These are phyloP conservation scores for Fusarium compactum DNA, from an alignment of 2,329 filamentous ascomycete genomes.

Conservation along the genomic window DNA sequence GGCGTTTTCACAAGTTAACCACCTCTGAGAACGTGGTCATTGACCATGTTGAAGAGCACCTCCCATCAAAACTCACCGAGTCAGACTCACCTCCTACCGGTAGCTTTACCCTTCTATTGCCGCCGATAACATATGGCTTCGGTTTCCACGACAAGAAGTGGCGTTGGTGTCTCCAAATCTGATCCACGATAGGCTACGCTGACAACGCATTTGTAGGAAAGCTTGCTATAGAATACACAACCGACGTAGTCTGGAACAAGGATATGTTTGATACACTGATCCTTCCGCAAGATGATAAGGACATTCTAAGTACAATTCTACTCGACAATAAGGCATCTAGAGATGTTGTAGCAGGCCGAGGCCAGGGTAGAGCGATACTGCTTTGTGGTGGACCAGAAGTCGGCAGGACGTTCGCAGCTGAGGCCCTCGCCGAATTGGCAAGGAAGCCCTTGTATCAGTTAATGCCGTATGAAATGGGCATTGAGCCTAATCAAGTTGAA, in stretches of 20 bases:
- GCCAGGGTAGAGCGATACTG: too few relatives aligned
- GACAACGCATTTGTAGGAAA: background rate
- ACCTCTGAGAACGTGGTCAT: background rate
- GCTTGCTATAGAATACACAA: background rate
- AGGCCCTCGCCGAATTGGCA: background rate
- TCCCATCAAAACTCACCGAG: too few relatives aligned
- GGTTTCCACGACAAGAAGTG: background rate
- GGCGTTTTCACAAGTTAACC: background rate
- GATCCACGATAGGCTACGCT: fast-evolving
- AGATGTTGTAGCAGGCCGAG: fast-evolving
- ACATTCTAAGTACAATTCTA: fast-evolving
- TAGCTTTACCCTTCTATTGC: background rate
- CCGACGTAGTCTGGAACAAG: background rate
- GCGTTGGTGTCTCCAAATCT: background rate
- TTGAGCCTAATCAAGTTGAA: background rate
- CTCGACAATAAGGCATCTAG: too few relatives aligned
- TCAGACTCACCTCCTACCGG: background rate
- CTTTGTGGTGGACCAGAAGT: background rate
- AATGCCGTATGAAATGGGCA: fast-evolving
- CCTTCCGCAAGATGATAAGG: fast-evolving
- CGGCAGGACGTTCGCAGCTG: fast-evolving
- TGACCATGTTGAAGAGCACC: background rate
- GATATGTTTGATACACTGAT: background rate
- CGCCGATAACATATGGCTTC: background rate
- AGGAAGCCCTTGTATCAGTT: background rate